These are phyloP conservation scores for Schrenkiella parvula DNA, from an alignment of 345 rosid genomes.

Conservation along the genomic window DNA sequence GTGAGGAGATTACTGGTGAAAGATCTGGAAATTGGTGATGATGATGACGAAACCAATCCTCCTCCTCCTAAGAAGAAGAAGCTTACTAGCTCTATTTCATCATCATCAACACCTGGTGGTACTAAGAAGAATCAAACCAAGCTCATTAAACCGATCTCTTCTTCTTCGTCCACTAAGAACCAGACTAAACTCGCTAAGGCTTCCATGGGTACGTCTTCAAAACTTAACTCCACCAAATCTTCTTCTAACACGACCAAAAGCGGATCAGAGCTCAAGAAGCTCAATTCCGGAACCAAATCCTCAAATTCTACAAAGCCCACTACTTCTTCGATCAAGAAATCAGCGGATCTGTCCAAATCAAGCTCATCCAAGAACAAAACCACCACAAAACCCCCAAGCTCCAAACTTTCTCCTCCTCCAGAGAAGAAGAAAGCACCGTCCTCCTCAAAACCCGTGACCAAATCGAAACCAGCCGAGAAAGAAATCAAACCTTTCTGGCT, in stretches of 20 bases:
- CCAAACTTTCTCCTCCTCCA: slow-evolving; percentile 17
- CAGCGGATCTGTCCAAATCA: slow-evolving; percentile 53
- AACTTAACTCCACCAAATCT: slow-evolving; percentile 51
- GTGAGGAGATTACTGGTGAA: slow-evolving; percentile 41
- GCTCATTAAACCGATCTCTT: slow-evolving; percentile 31
- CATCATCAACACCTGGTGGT: slow-evolving; percentile 4
- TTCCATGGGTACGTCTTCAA: slow-evolving; percentile 23
- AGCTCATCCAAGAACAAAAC: slow-evolving; percentile 55
- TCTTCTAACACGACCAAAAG: slow-evolving; percentile 15
- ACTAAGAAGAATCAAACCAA: slow-evolving; percentile 57
- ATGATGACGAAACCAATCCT: slow-evolving; percentile 22
- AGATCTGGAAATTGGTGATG: slow-evolving; percentile 26
- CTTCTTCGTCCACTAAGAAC: slow-evolving; percentile 37
- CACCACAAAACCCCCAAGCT: slow-evolving; percentile 29
- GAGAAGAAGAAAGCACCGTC: slow-evolving; percentile 36
- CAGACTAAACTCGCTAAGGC: slow-evolving; percentile 44
- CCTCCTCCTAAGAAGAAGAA: slow-evolving; percentile 45
- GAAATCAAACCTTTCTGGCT: slow-evolving; percentile 47
- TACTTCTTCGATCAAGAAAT: slow-evolving; percentile 34
- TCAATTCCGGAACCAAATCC: slow-evolving; percentile 40
- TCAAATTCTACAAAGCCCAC: slow-evolving; percentile 40
- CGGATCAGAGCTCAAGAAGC: slow-evolving; percentile 44
- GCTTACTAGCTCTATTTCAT: slow-evolving; percentile 18
- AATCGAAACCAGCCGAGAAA: slow-evolving; percentile 25
- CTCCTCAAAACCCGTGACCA: slow-evolving; percentile 35